phyloP scores from a whole-genome alignment of 495 filamentous ascomycete genomes.

The Talaromyces ruber region DNA sequence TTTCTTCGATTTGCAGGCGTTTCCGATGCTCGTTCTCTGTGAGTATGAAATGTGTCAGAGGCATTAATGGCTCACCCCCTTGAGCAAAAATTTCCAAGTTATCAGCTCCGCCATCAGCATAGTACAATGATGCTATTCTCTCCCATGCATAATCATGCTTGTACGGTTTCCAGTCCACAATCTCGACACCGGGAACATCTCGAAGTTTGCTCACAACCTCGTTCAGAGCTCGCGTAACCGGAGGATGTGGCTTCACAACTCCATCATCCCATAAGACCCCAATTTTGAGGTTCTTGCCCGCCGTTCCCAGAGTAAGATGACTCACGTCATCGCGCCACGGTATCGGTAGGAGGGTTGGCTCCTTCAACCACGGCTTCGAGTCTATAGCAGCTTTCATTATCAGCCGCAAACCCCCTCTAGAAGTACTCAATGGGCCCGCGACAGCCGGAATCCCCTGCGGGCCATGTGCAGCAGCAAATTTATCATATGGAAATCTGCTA shows the following conservation, averaged over 20 bases:
- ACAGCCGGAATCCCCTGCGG: conserved; percentile 42
- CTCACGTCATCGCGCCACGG: conserved; percentile 20
- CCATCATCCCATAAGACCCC: conserved; percentile 55
- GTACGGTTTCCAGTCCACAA: conserved; percentile 50
- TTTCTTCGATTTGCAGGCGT: conserved; percentile 17
- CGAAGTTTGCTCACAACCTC: conserved; percentile 36
- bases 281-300: conserved; percentile 35
- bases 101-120: conserved; percentile 33
- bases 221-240: conserved; percentile 46
- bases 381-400: conserved; percentile 47
- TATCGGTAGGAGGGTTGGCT: conserved; percentile 17
- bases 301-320: conserved; percentile 25
- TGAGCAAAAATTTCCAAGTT: conserved; percentile 22
- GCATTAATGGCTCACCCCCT: conserved; percentile 38
- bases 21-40: conserved; percentile 32
- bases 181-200: conserved; percentile 24
- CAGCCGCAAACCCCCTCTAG: conserved; percentile 43
- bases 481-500: conserved; percentile 15
- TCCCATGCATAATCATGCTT: conserved; percentile 42
- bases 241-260: conserved; percentile 56
- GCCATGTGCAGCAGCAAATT: conserved; percentile 26
- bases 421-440: conserved; percentile 47
- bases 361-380: conserved; percentile 43
- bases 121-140: conserved; percentile 37
- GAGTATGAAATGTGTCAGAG: conserved; percentile 39